These are phyloP conservation scores for Saccharomycodes ludwigii DNA, from an alignment of 805 yeast genomes.

Conservation along the genomic window DNA sequence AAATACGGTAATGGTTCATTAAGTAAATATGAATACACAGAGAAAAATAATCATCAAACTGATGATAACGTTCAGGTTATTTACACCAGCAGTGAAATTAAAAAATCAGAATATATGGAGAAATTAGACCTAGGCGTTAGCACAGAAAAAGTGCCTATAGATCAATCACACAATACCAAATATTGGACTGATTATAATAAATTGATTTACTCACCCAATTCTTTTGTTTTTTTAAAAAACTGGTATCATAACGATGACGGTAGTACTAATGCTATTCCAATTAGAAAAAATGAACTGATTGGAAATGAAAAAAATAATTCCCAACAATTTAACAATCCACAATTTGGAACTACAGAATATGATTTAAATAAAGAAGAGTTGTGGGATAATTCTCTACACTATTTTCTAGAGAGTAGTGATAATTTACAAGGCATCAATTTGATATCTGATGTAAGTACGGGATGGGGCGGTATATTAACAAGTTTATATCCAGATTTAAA, in stretches of 20 bases:
- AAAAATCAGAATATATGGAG: slow-evolving; percentile 48
- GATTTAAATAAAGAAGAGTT: slow-evolving; percentile 32
- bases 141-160: slow-evolving; percentile 16
- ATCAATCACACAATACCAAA: slow-evolving; percentile 31
- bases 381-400: slow-evolving; percentile 47
- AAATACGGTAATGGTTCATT: slow-evolving; percentile 66
- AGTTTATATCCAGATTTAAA: slow-evolving; percentile 39
- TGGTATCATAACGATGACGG: slow-evolving; percentile 37
- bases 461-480: slow-evolving; percentile 73
- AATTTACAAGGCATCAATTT: slow-evolving; percentile 57
- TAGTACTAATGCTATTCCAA: background rate
- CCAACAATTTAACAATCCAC: slow-evolving; percentile 33
- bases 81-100: slow-evolving; percentile 26
- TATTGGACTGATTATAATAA: slow-evolving; percentile 78
- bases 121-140: slow-evolving; percentile 43
- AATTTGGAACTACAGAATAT: slow-evolving; percentile 54
- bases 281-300: slow-evolving; percentile 7
- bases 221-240: slow-evolving; percentile 38
- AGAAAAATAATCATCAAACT: slow-evolving; percentile 5
- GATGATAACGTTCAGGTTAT: slow-evolving; percentile 15
- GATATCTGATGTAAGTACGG: slow-evolving; percentile 57
- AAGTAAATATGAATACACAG: slow-evolving; percentile 31
- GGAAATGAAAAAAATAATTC: slow-evolving; percentile 9
- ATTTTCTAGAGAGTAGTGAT: slow-evolving; percentile 65
- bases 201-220: slow-evolving; percentile 51